Evolutionary conservation across 169 alveolate species (phyloP).

Genomic region (Babesia bovis): DNA sequence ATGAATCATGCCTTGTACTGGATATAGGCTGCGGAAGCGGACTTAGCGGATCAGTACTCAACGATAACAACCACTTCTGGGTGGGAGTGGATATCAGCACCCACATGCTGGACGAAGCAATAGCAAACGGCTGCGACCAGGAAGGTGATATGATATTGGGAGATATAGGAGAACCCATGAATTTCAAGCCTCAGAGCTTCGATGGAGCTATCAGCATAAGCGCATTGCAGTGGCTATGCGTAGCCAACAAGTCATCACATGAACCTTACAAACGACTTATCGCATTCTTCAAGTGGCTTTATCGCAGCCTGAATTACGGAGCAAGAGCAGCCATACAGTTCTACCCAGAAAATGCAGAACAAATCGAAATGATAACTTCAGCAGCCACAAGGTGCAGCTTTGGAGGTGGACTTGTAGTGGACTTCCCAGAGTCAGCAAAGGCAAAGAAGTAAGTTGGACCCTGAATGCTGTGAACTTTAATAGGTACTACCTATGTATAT

Average conservation of each 20-base stretch:
- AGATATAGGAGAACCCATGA: slow-evolving; percentile 80
- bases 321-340: slow-evolving; percentile 86
- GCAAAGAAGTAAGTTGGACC: slow-evolving; percentile 86
- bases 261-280: slow-evolving; percentile 89
- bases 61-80: slow-evolving; percentile 90
- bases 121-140: slow-evolving; percentile 31
- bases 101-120: slow-evolving; percentile 84
- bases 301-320: slow-evolving; percentile 43
- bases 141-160: slow-evolving; percentile 85
- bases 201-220: slow-evolving; percentile 84
- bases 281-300: slow-evolving; percentile 84
- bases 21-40: slow-evolving; percentile 99
- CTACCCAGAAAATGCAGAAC: slow-evolving; percentile 93
- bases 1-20: slow-evolving; percentile 83
- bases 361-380: slow-evolving; percentile 90
- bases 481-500: slow-evolving; percentile 87
- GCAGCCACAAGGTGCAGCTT: slow-evolving; percentile 93
- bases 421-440: slow-evolving; percentile 93
- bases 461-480: background rate
- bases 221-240: slow-evolving; percentile 95
- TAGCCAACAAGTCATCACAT: slow-evolving; percentile 88
- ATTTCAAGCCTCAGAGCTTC: slow-evolving; percentile 55
- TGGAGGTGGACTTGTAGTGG: slow-evolving; percentile 95
- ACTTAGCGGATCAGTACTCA: slow-evolving; percentile 88
- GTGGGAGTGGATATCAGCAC: slow-evolving; percentile 93